Percentiles rank a stretch among this genome's conserved stretches.
Conservation (phyloP, 345 rosid species). For the Cardamine occulta region DNA sequence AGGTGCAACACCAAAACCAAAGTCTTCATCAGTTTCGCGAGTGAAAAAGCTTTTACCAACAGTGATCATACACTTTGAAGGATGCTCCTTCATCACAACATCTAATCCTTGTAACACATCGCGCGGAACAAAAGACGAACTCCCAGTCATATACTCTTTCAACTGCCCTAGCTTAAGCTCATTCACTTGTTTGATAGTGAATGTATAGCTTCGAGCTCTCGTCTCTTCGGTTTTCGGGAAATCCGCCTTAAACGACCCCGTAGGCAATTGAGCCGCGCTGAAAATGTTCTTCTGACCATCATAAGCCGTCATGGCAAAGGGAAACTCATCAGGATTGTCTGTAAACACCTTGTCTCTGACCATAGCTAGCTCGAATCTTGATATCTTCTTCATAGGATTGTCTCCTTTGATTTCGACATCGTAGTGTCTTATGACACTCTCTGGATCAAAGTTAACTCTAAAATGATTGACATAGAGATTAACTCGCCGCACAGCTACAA, state of each 20-base stretch:
- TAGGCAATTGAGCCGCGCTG: conserved; percentile 61
- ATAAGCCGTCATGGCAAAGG: conserved; percentile 65
- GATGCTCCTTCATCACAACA: conserved; percentile 92
- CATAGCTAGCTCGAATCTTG: conserved; percentile 50
- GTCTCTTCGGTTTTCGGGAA: conserved; percentile 53
- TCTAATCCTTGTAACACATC: conserved; percentile 89
- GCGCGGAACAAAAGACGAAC: conserved; percentile 51
- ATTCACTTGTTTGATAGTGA: conserved; percentile 64
- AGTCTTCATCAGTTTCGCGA: conserved; percentile 46
- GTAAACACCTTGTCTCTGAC: conserved; percentile 63
- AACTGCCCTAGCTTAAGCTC: conserved; percentile 61
- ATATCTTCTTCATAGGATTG: conserved; percentile 42
- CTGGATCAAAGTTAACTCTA: conserved; percentile 55
- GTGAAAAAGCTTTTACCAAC: conserved; percentile 68
- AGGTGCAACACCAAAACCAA: conserved; percentile 64
- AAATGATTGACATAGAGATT: conserved; percentile 71
- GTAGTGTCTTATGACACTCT: conserved; percentile 60
- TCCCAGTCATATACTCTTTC: conserved; percentile 61
- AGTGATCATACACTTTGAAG: conserved; percentile 60
- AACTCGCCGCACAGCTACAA: conserved; percentile 40
- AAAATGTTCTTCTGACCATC: conserved; percentile 90
- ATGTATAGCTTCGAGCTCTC: conserved; percentile 43
- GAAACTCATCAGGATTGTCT: conserved; percentile 53
- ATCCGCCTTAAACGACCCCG: conserved; percentile 54
- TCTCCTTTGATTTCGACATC: conserved; percentile 65